phyloP scores from a whole-genome alignment of 257 asterid genomes.

The Solanum etuberosum region DNA sequence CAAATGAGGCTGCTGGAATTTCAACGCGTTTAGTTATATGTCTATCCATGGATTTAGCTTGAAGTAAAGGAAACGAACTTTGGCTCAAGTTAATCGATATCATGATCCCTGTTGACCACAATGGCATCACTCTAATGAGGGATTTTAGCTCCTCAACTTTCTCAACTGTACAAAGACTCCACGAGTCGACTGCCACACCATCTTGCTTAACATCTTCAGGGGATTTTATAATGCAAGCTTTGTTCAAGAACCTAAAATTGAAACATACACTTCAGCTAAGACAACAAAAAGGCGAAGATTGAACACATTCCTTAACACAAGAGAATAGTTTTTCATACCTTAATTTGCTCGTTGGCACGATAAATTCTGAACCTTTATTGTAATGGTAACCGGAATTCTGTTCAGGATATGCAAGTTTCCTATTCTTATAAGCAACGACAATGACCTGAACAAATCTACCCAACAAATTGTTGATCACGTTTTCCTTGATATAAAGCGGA shows the following conservation, averaged over 20 bases:
- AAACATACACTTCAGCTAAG: neutral
- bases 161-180: conserved; percentile 47
- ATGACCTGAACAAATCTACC: conserved; percentile 27
- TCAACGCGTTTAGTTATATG: conserved; percentile 36
- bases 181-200: conserved; percentile 22
- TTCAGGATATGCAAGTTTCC: conserved; percentile 17
- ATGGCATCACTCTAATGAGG: conserved; percentile 41
- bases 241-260: conserved; percentile 44
- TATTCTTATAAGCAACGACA: conserved; percentile 40
- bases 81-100: conserved; percentile 46
- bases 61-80: conserved; percentile 37
- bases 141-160: conserved; percentile 65
- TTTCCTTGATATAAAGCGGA: conserved; percentile 30
- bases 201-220: conserved; percentile 23
- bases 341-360: conserved; percentile 34
- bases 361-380: conserved; percentile 27
- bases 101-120: conserved; percentile 72
- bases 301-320: neutral
- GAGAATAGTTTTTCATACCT: conserved; percentile 15
- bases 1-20: conserved; percentile 63
- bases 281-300: neutral
- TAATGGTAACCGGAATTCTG: conserved; percentile 19
- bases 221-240: conserved; percentile 53
- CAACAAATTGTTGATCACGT: conserved; percentile 26
- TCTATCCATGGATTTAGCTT: conserved; percentile 56